Conservation (phyloP, 1,284 basidiomycete species). For the Pascua sp. region DNA sequence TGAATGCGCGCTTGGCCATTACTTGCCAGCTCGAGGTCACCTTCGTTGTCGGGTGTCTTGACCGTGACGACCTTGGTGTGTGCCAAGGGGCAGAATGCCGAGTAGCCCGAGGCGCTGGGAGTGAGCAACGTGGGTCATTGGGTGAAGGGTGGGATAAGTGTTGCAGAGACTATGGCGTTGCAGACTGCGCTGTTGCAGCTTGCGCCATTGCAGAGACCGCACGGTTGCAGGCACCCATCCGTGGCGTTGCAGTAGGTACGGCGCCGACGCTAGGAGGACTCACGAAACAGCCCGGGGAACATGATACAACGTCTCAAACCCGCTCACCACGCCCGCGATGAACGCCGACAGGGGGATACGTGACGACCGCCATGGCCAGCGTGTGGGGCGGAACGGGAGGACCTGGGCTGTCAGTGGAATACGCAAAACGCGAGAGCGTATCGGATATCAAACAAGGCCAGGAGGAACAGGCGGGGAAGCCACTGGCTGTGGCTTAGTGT, state of each 20-base stretch:
- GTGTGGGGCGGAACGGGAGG: constrained; percentile 24
- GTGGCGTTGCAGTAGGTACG: background rate
- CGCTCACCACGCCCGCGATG: constrained; percentile 35
- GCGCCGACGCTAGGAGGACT: constrained; percentile 9
- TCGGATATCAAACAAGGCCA: too few species aligned
- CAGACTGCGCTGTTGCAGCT: too few species aligned
- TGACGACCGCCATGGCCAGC: constrained; percentile 41
- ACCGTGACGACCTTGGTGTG: constrained; percentile 25
- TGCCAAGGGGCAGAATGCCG: constrained; percentile 23
- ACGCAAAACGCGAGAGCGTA: too few species aligned
- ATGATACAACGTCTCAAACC: constrained; percentile 39
- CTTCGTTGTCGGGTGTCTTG: constrained; percentile 18
- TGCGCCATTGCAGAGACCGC: too few species aligned
- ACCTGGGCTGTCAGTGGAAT: constrained; percentile 12
- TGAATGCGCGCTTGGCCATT: constrained; percentile 32
- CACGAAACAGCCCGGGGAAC: constrained; percentile 42
- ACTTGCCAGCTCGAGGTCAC: constrained; percentile 28
- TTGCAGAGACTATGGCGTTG: too few species aligned
- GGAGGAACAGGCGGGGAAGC: too few species aligned
- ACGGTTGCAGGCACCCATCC: background rate
- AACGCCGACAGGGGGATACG: constrained; percentile 44
- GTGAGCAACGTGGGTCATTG: background rate
- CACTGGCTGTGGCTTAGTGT: too few species aligned
- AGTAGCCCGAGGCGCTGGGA: constrained; percentile 26
- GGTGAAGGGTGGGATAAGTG: too few species aligned